phyloP scores from a whole-genome alignment of 345 rosid species.

The Melaleuca quinquenervia region DNA sequence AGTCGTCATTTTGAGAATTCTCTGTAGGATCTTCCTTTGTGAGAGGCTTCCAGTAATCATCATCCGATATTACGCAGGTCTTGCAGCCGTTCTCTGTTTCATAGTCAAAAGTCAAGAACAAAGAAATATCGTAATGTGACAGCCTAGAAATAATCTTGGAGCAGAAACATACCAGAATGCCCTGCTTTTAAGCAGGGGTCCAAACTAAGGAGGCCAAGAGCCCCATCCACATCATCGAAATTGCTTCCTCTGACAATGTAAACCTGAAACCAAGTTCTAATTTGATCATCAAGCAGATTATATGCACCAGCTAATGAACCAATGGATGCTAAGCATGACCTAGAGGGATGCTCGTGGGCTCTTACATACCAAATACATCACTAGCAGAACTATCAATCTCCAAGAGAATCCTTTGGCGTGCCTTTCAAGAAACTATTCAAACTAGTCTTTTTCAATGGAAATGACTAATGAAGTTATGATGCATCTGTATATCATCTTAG shows the following conservation, averaged over 20 bases:
- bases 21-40: neutral
- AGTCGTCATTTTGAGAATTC: conserved; percentile 13
- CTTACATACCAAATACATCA: neutral
- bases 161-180: neutral
- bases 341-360: neutral
- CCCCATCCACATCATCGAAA: conserved; percentile 2
- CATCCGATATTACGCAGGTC: neutral
- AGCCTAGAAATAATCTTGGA: neutral
- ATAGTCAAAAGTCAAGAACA: neutral
- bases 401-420: neutral
- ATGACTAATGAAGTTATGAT: neutral
- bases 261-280: neutral
- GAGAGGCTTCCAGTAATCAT: neutral
- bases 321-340: neutral
- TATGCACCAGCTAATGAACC: neutral
- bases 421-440: neutral
- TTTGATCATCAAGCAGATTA: neutral
- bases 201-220: conserved; percentile 2
- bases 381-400: neutral
- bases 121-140: neutral
- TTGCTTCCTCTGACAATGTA: neutral
- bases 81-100: neutral
- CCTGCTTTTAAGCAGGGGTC: neutral
- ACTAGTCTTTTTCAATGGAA: neutral
- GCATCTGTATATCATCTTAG: neutral